Percentiles rank a stretch among this genome's conserved stretches.
Evolutionary conservation across 495 filamentous ascomycete genomes (phyloP).

Genomic region (Penicillium bovifimosum): DNA sequence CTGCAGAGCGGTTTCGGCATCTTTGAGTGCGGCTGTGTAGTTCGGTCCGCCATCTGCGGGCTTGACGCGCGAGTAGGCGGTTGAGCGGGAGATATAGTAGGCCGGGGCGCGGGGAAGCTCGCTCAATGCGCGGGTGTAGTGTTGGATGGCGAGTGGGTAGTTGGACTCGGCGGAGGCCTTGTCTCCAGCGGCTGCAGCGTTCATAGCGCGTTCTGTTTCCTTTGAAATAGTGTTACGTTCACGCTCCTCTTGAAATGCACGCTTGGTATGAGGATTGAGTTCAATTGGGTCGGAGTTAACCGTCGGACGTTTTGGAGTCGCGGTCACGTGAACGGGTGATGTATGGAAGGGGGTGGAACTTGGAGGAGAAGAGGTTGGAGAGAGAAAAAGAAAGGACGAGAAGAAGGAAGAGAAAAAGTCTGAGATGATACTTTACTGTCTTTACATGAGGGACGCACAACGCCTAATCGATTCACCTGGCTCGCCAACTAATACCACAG

Average conservation of each 20-base stretch:
- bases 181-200: slow-evolving; percentile 56
- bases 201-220: slow-evolving; percentile 34
- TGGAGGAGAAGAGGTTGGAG: too few relatives aligned
- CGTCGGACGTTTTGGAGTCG: not conserved
- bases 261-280: not conserved
- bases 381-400: not conserved
- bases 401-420: not conserved
- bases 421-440: too few relatives aligned
- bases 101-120: slow-evolving; percentile 60
- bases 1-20: slow-evolving; percentile 73
- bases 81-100: slow-evolving; percentile 86
- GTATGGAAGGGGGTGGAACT: not conserved
- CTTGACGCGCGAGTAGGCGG: slow-evolving; percentile 66
- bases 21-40: slow-evolving; percentile 56
- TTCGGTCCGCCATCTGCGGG: slow-evolving; percentile 43
- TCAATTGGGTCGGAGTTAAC: too few relatives aligned
- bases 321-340: not conserved
- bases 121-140: slow-evolving; percentile 72
- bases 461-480: too few relatives aligned
- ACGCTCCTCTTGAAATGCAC: too few relatives aligned
- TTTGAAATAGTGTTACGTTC: too few relatives aligned
- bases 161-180: slow-evolving; percentile 60
- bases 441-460: too few relatives aligned
- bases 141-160: slow-evolving; percentile 59
- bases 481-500: too few relatives aligned